Percentiles rank a stretch among this genome's conserved stretches.
Evolutionary conservation across 345 rosid genomes (phyloP).

Genomic region (Euphorbia tirucalli): DNA sequence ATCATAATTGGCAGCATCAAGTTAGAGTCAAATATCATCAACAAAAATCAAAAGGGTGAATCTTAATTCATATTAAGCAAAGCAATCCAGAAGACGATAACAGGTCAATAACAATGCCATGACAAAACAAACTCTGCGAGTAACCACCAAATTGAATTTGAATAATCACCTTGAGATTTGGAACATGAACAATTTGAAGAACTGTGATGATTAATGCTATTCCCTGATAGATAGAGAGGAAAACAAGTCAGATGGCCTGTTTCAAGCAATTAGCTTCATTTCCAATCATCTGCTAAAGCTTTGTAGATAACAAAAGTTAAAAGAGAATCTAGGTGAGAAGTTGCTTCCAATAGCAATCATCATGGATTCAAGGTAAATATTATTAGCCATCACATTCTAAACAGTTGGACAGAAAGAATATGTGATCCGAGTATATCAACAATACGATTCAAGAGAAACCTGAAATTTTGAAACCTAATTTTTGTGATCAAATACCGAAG

Average conservation of each 20-base stretch:
- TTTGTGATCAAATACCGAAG: neutral
- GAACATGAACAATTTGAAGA: slow-evolving; percentile 89
- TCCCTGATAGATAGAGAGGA: slow-evolving; percentile 50
- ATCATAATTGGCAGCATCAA: neutral
- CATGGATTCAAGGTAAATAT: too few relatives aligned
- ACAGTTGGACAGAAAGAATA: too few relatives aligned
- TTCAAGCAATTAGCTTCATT: neutral
- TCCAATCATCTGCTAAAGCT: neutral
- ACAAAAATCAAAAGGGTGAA: neutral
- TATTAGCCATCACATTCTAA: too few relatives aligned
- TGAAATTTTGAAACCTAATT: too few relatives aligned
- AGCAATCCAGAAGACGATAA: neutral
- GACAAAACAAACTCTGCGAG: slow-evolving; percentile 3
- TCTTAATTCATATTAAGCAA: slow-evolving; percentile 10
- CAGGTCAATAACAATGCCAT: neutral
- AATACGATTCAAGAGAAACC: too few relatives aligned
- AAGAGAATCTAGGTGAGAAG: neutral
- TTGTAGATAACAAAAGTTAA: neutral
- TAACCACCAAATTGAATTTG: slow-evolving; percentile 9
- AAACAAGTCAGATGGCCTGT: slow-evolving; percentile 11
- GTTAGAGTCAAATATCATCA: neutral
- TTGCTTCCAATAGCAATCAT: neutral
- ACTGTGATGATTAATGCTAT: slow-evolving; percentile 90
- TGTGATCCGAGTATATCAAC: neutral
- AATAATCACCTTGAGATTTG: slow-evolving; percentile 83